Conservation (phyloP, 495 filamentous ascomycete genomes). For the Bryoglossum gracile region DNA sequence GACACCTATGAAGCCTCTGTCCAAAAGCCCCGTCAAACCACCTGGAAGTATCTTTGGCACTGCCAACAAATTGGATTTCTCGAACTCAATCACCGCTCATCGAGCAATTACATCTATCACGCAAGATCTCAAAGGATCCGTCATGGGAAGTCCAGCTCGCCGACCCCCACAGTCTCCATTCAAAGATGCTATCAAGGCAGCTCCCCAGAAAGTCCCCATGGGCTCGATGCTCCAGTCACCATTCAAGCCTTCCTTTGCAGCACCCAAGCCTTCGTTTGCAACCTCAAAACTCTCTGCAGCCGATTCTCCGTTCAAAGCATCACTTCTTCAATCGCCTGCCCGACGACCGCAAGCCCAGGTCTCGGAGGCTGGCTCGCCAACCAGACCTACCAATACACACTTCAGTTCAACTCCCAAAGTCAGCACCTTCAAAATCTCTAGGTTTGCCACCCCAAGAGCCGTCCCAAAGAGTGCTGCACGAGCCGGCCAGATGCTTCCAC, state of each 20-base stretch:
- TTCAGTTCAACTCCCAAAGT: conserved; percentile 19
- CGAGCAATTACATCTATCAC: neutral
- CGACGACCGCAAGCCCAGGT: conserved; percentile 38
- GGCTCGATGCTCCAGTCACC: conserved; percentile 19
- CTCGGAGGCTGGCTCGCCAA: conserved; percentile 26
- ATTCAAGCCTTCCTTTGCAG: conserved; percentile 20
- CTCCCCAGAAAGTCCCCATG: conserved; percentile 32
- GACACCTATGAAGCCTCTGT: conserved; percentile 37
- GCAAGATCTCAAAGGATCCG: conserved; percentile 22
- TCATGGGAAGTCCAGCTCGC: conserved; percentile 41
- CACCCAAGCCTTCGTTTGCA: conserved; percentile 13
- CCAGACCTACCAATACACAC: conserved; percentile 5
- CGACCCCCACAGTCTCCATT: conserved; percentile 38
- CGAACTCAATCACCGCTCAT: conserved; percentile 9
- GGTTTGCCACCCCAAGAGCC: conserved; percentile 22
- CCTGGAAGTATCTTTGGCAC: conserved; percentile 25
- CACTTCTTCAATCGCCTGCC: conserved; percentile 41
- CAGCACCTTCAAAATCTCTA: conserved; percentile 22
- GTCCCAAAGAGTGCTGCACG: conserved; percentile 19
- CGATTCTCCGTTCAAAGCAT: conserved; percentile 32
- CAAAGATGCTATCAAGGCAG: conserved; percentile 41
- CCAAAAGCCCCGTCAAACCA: conserved; percentile 41
- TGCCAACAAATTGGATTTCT: conserved; percentile 25
- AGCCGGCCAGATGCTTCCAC: conserved; percentile 17
- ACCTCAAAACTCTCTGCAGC: conserved; percentile 3